phyloP scores from a whole-genome alignment of 169 alveolate genomes.

The Perkinsus marinus region DNA sequence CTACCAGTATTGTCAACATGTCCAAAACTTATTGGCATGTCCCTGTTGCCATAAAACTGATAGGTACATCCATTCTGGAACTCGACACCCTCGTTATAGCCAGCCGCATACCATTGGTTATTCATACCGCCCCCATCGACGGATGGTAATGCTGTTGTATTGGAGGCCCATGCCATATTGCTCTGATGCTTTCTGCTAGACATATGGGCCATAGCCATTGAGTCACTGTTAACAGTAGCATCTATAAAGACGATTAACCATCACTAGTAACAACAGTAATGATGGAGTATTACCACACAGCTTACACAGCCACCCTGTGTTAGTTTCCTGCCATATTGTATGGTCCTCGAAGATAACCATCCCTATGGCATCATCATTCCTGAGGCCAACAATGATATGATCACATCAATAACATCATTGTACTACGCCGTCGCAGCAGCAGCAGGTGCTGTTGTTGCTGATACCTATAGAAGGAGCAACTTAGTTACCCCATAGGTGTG shows the following conservation, averaged over 20 bases:
- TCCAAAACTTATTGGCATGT: background rate
- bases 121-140: no score
- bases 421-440: background rate
- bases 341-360: no score
- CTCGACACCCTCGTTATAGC: background rate
- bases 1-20: background rate
- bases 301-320: no score
- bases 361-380: background rate
- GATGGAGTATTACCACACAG: no score
- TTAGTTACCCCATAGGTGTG: no score
- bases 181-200: background rate
- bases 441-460: background rate
- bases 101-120: no score
- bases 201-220: background rate
- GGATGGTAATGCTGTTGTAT: background rate
- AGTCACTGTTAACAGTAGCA: background rate
- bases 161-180: background rate
- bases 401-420: background rate
- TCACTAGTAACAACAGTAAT: background rate
- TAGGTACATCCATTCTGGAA: background rate
- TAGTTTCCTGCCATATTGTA: no score
- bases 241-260: background rate
- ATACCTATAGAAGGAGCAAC: background rate
- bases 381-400: background rate
- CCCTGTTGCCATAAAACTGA: background rate